Percentiles rank a stretch among this genome's conserved stretches.
Evolutionary conservation across 140 eudicot genomes (phyloP).

Genomic region (Anethum foeniculum): DNA sequence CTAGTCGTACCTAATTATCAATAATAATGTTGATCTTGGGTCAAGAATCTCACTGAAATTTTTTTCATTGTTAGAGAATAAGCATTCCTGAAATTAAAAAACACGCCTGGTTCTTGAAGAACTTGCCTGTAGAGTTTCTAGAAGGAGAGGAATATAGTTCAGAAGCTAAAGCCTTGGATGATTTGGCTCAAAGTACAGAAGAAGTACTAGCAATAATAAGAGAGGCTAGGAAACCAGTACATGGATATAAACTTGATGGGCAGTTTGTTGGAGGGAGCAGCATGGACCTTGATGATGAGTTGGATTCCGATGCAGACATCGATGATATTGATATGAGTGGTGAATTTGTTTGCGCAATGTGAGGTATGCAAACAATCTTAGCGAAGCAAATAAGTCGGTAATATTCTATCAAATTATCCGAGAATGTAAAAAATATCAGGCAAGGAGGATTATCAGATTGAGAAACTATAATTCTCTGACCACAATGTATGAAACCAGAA

Average conservation of each 20-base stretch:
- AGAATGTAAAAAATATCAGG: neutral
- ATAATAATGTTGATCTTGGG: neutral
- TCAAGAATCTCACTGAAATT: neutral
- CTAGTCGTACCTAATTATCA: neutral
- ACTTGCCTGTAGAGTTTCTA: slow-evolving; percentile 32
- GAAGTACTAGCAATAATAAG: slow-evolving; percentile 51
- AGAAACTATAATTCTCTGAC: neutral
- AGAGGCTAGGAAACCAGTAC: slow-evolving; percentile 44
- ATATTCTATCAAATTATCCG: neutral
- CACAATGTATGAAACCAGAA: neutral
- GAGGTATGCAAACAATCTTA: slow-evolving; percentile 6
- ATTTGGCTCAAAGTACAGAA: slow-evolving; percentile 41
- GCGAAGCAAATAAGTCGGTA: neutral
- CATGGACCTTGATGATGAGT: slow-evolving; percentile 66
- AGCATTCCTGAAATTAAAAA: slow-evolving; percentile 60
- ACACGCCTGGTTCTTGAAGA: slow-evolving; percentile 73
- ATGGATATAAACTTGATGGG: slow-evolving; percentile 26
- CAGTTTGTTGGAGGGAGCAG: slow-evolving; percentile 31
- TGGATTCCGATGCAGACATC: slow-evolving; percentile 55
- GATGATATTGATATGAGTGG: slow-evolving; percentile 53
- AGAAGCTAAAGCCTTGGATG: slow-evolving; percentile 15
- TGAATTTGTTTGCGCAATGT: slow-evolving; percentile 75
- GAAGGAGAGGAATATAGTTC: slow-evolving; percentile 34
- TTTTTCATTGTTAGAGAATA: slow-evolving; percentile 42
- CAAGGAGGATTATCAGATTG: neutral